Percentiles rank a stretch among this genome's conserved stretches.
Evolutionary conservation across 371 early-diverging fungal genomes (phyloP).

Genomic region (Mortierella sp.): DNA sequence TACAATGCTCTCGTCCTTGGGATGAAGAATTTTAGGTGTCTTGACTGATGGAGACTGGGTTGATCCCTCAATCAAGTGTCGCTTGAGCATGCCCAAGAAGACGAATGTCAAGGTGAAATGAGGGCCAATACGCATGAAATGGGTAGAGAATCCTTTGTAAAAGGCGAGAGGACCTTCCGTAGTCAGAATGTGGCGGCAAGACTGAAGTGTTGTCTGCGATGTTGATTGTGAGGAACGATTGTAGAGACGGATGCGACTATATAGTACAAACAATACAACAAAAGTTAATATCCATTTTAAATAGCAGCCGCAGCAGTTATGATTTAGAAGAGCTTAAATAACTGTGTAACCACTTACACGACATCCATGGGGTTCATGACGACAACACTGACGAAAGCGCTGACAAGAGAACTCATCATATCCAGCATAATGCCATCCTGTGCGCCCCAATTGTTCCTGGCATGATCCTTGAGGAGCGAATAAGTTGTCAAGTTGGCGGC

Average conservation of each 20-base stretch:
- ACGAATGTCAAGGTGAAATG: slow-evolving; percentile 79
- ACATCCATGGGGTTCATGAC: slow-evolving; percentile 84
- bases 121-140: slow-evolving; percentile 81
- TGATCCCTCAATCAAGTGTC: slow-evolving; percentile 48
- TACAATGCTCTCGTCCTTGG: slow-evolving; percentile 38
- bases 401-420: slow-evolving; percentile 70
- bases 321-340: not conserved
- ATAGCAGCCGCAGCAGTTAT: not conserved
- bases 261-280: not conserved
- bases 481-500: slow-evolving; percentile 75
- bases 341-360: slow-evolving; percentile 54
- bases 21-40: slow-evolving; percentile 18
- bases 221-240: slow-evolving; percentile 70
- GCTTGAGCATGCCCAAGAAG: slow-evolving; percentile 67
- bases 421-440: slow-evolving; percentile 69
- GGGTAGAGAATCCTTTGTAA: slow-evolving; percentile 77
- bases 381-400: slow-evolving; percentile 63
- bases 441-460: slow-evolving; percentile 66
- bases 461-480: slow-evolving; percentile 72
- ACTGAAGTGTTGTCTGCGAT: slow-evolving; percentile 62
- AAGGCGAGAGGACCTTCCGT: slow-evolving; percentile 73
- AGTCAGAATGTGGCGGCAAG: slow-evolving; percentile 60
- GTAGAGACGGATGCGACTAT: slow-evolving; percentile 73
- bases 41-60: slow-evolving; percentile 1
- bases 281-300: not conserved